Evolutionary conservation across 179 eudicot genomes (phyloP).

Genomic region (Spinacia oleracea): DNA sequence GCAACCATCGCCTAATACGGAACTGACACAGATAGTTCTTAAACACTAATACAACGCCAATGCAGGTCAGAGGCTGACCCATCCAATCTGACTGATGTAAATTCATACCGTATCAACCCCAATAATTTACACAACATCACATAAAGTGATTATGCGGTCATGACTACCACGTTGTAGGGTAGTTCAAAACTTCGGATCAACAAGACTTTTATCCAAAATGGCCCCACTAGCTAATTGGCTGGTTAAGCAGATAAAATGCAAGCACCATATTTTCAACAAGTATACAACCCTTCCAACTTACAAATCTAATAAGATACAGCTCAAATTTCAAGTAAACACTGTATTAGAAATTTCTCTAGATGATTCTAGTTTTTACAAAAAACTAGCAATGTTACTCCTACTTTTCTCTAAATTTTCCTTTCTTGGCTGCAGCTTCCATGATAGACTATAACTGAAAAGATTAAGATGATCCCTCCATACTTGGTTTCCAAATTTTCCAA

Average conservation of each 20-base stretch:
- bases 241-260: not conserved
- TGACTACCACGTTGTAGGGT: not conserved
- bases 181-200: not conserved
- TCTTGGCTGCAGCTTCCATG: too few relatives aligned
- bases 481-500: not conserved
- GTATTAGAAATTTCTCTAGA: too few relatives aligned
- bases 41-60: not conserved
- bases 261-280: not conserved
- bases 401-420: not conserved
- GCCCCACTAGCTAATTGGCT: not conserved
- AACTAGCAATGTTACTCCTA: not conserved
- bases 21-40: not conserved
- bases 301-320: not conserved
- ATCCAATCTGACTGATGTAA: not conserved
- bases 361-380: too few relatives aligned
- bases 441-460: not conserved
- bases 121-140: not conserved
- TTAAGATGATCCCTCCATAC: not conserved
- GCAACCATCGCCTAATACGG: not conserved
- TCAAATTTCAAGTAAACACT: not conserved
- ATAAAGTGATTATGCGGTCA: not conserved
- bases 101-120: not conserved
- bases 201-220: not conserved
- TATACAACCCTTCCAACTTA: not conserved
- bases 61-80: not conserved